Evolutionary conservation across 2,329 filamentous ascomycete species (phyloP), one percentile per base, ranked within the genome.

Genomic region (Colletotrichum kahawae): DNA sequence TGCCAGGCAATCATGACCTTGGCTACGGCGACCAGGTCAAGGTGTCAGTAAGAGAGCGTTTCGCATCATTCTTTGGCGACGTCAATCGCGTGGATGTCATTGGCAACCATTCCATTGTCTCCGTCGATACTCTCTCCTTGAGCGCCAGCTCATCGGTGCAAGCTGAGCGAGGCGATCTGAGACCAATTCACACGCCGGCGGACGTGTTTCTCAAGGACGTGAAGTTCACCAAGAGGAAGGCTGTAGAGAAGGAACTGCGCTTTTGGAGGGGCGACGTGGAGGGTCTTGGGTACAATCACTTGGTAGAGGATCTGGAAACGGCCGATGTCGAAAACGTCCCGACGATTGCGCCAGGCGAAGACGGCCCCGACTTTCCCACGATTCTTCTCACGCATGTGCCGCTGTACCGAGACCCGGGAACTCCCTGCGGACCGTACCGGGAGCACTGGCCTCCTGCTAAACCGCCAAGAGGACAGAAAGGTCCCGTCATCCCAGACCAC

Each of bases 1-100:
- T 99, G 72, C 97, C 97, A 0, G 97, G 97, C 3, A 99, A 99
- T 80, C 97, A 99, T 82, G 97, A 99, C 82, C 84, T 98, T 54
- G 97, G 97, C 0, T 98, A 98, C 81, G 96, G 95, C 4, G 92
- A 92, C 27, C 94, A 96, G 59, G 93, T 99, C 63, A 95, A 98
- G 82, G 82, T 93, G 10, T 89, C 94, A 0, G 95, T 98, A 38
- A 91, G 96, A 67, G 89, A 97, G 79, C 90, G 97, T 18, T 99
- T 98, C 83, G 91, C 93, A 80, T 92, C 93, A 5, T 98, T 93
- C 82, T 98, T 99, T 84, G 97, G 97, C 6, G 93, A 97, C 70
- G 91, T 93, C n/a, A 98, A 98, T 83, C 90, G 95, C 10, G 92
- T 99, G 24, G 95, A 98, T 82, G 90, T 98, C 7, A 90, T 98